Conservation (phyloP, 495 filamentous ascomycete species). For the Filosporella fistucella region DNA sequence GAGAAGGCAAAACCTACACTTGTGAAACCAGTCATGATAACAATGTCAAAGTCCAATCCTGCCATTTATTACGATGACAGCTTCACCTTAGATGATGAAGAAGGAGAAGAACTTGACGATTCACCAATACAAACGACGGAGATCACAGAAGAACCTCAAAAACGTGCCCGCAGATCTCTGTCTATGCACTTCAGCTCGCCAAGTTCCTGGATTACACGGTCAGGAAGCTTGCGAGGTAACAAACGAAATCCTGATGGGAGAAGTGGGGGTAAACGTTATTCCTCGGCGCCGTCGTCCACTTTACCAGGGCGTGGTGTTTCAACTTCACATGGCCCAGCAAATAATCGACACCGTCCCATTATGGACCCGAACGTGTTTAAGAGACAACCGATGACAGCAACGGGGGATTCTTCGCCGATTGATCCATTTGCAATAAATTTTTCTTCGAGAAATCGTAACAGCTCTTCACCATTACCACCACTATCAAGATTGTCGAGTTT, state of each 20-base stretch:
- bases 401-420: conserved; percentile 9
- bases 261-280: conserved; percentile 36
- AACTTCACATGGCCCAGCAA: conserved; percentile 15
- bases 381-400: conserved; percentile 1
- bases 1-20: conserved; percentile 19
- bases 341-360: conserved; percentile 7
- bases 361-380: conserved; percentile 17
- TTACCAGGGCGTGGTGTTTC: conserved; percentile 12
- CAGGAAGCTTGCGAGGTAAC: conserved; percentile 41
- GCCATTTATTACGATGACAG: conserved; percentile 14
- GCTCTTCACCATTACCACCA: conserved; percentile 52
- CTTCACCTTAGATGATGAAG: conserved; percentile 16
- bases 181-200: conserved; percentile 51
- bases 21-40: conserved; percentile 21
- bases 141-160: conserved; percentile 10
- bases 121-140: conserved; percentile 2
- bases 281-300: conserved; percentile 34
- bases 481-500: conserved; percentile 53
- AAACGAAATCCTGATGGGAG: conserved; percentile 30
- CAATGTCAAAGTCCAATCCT: conserved; percentile 1
- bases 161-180: conserved; percentile 39
- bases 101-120: conserved; percentile 8
- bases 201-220: conserved; percentile 42
- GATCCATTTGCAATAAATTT: conserved; percentile 20
- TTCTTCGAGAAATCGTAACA: conserved; percentile 35